Evolutionary conservation across 2,329 filamentous ascomycete genomes (phyloP).

Genomic region (Diaporthe citri): DNA sequence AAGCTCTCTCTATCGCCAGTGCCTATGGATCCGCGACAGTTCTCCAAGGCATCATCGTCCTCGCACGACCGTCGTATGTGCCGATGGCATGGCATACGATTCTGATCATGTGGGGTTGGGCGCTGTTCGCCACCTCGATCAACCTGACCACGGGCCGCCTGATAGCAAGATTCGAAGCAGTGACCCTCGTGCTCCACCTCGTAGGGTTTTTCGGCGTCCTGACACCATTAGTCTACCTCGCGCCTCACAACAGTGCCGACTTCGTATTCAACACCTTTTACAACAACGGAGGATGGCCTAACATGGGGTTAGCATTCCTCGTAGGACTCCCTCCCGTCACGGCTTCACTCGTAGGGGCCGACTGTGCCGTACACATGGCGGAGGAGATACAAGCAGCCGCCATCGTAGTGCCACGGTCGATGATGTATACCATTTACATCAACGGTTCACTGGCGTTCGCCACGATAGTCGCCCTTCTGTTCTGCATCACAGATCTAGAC

Average conservation of each 20-base stretch:
- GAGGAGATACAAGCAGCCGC: conserved; percentile 63
- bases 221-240: conserved; percentile 55
- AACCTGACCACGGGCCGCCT: conserved; percentile 43
- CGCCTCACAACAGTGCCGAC: conserved; percentile 48
- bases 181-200: conserved; percentile 48
- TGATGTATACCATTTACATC: conserved; percentile 61
- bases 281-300: conserved; percentile 59
- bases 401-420: conserved; percentile 61
- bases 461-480: conserved; percentile 67
- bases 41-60: conserved; percentile 44
- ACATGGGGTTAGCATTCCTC: conserved; percentile 58
- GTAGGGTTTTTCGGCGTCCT: conserved; percentile 55
- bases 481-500: conserved; percentile 64
- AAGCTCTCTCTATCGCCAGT: conserved; percentile 41
- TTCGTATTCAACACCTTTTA: conserved; percentile 58
- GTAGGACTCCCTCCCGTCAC: conserved; percentile 55
- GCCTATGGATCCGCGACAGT: conserved; percentile 42
- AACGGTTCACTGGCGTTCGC: conserved; percentile 67
- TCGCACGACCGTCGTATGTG: conserved; percentile 41
- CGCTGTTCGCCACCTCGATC: conserved; percentile 41
- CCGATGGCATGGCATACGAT: conserved; percentile 43
- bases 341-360: conserved; percentile 53
- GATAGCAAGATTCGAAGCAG: conserved; percentile 44
- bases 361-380: conserved; percentile 55
- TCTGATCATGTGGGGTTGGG: conserved; percentile 44